Conservation (phyloP, 2,329 filamentous ascomycete species). For the Beauveria pseudobassiana region DNA sequence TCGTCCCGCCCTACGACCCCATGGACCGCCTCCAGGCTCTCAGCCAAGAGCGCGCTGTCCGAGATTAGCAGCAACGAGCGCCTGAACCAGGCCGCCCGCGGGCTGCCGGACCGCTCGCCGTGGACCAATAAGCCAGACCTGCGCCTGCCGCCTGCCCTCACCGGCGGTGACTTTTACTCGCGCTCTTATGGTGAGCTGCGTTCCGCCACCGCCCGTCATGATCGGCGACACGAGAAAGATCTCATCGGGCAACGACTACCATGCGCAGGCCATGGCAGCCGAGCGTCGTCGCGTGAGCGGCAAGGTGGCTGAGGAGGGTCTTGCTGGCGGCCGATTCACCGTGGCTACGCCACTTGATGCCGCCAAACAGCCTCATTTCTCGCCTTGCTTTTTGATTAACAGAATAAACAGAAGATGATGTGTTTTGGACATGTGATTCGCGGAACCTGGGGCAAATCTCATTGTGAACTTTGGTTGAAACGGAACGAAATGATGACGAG, state of each 20-base stretch:
- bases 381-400: not conserved
- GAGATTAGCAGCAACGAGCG: slow-evolving; percentile 40
- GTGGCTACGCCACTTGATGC: slow-evolving; percentile 4
- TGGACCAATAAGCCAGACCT: slow-evolving; percentile 25
- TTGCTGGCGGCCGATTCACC: slow-evolving; percentile 27
- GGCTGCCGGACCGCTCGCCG: slow-evolving; percentile 29
- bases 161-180: slow-evolving; percentile 43
- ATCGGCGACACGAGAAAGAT: slow-evolving; percentile 45
- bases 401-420: not conserved
- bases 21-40: slow-evolving; percentile 14
- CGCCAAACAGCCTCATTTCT: not conserved
- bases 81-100: slow-evolving; percentile 34
- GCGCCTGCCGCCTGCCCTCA: slow-evolving; percentile 35
- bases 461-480: slow-evolving; percentile 5
- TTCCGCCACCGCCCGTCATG: slow-evolving; percentile 43
- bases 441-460: not conserved
- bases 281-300: slow-evolving; percentile 60
- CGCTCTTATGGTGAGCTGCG: slow-evolving; percentile 55
- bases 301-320: slow-evolving; percentile 65
- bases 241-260: slow-evolving; percentile 52
- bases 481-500: slow-evolving; percentile 8
- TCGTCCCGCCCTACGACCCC: not conserved
- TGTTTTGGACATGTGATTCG: not conserved
- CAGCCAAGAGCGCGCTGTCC: slow-evolving; percentile 27
- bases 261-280: slow-evolving; percentile 26